Conservation (phyloP, 306 rosid species). For the Carpinus viminea region DNA sequence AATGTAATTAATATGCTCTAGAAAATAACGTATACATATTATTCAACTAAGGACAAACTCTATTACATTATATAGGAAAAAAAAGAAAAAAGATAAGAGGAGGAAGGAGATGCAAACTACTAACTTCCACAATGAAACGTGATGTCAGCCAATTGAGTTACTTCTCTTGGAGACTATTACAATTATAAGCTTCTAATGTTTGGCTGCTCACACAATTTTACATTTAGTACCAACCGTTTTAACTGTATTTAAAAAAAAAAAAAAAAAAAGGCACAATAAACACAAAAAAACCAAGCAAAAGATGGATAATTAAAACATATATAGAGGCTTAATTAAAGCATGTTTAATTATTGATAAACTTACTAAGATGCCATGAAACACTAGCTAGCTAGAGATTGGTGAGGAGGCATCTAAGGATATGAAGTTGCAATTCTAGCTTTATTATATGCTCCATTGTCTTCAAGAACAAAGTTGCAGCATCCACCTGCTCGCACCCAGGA, state of each 20-base stretch:
- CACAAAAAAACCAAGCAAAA: not conserved
- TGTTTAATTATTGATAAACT: not conserved
- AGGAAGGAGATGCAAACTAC: no score
- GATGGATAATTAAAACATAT: not conserved
- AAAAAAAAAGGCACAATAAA: no score
- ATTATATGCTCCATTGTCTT: slow-evolving; percentile 5
- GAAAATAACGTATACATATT: not conserved
- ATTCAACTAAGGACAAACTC: not conserved
- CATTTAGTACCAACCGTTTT: not conserved
- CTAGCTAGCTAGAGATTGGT: not conserved
- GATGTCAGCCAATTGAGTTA: no score
- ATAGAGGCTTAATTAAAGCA: not conserved
- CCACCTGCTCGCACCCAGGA: slow-evolving; percentile 3
- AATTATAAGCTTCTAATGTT: no score
- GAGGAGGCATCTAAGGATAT: slow-evolving; percentile 3
- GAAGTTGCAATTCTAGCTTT: slow-evolving; percentile 9
- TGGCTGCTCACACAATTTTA: not conserved
- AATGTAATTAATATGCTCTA: no score
- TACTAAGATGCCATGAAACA: not conserved
- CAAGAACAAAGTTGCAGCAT: slow-evolving; percentile 15
- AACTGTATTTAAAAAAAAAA: no score
- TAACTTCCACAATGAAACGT: no score
- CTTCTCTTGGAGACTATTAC: no score
- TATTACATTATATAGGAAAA: no score
- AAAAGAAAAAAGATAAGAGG: no score